phyloP scores from a whole-genome alignment of 805 yeast genomes.

The Kluyveromyces nonfermentans region DNA sequence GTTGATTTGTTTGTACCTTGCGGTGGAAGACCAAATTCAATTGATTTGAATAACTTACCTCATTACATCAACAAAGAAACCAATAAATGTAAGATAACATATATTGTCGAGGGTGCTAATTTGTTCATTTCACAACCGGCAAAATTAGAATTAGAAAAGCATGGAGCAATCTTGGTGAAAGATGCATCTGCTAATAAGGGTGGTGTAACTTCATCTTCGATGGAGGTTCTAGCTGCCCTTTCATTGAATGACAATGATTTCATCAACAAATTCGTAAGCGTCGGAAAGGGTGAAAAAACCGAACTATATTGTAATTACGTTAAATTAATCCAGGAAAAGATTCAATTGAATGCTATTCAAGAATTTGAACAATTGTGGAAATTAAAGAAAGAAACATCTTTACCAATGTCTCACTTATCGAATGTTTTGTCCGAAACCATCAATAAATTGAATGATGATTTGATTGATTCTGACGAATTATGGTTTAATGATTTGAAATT shows the following conservation, averaged over 20 bases:
- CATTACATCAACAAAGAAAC: conserved; percentile 63
- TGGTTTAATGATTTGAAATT: conserved; percentile 74
- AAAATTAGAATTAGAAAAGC: conserved; percentile 72
- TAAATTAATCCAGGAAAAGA: conserved; percentile 64
- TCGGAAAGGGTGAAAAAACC: conserved; percentile 46
- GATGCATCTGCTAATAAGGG: conserved; percentile 98
- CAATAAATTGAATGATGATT: conserved; percentile 77
- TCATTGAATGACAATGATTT: conserved; percentile 82
- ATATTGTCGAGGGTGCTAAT: conserved; percentile 96
- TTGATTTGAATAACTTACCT: conserved; percentile 75
- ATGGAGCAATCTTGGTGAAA: conserved; percentile 81
- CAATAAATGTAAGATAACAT: conserved; percentile 71
- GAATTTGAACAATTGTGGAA: conserved; percentile 88
- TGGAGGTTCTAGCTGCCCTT: conserved; percentile 90
- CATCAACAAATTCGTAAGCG: conserved; percentile 59
- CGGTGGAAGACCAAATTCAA: conserved; percentile 97
- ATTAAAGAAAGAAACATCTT: conserved; percentile 54
- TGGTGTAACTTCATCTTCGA: conserved; percentile 94
- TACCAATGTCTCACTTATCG: conserved; percentile 58
- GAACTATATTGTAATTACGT: conserved; percentile 78
- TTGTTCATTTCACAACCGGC: conserved; percentile 92
- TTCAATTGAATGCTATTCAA: conserved; percentile 66
- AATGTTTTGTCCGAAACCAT: conserved; percentile 76
- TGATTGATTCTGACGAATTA: conserved; percentile 68
- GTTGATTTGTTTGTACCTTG: conserved; percentile 92